Base-by-base conservation (phyloP, 2,329 filamentous ascomycete genomes). In the Nectriaceae sp. region DNA sequence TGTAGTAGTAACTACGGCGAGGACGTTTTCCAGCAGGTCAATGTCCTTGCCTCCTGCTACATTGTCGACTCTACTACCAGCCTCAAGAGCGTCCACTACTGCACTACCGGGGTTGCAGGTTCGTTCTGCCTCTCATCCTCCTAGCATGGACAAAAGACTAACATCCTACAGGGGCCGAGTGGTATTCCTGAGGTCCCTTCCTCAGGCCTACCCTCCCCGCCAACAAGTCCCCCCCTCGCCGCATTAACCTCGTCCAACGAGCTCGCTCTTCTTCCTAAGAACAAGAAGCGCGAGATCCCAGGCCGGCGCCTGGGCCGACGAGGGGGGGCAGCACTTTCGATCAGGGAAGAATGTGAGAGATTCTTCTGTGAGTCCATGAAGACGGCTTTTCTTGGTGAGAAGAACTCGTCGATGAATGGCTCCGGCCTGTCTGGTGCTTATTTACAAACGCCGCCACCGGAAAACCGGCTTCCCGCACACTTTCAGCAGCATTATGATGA, bases 341-440 rank as follows among this genome's bases (percentile, higher is more conserved):
- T 96, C 82, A 91, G 88, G 89, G 91, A 88, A 91, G 91, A 96
- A 90, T 96, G 92, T 96, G 92, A 96, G 91, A 97, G 92, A 82
- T 93, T 96, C 87, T 96, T 96, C 84, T 96, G 92, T 78, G 90
- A 93, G 87, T 87, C 86, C 82, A 89, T 96, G 85, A 88, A 84
- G 77, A 78, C 86, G 78, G 88, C 89, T 79, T 96, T 97, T 85
- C 89, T 88, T 82, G 92, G 90, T 96, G 91, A 95, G 90, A 85
- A 87, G 88, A 85, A 85, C 76, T 73, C 77, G 80, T 82, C 75
- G 72, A 75, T 77, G 78, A 80, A 85, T 84, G 87, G 84, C 87
- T 93, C 89, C 84, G 83, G 88, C 84, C 87, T 88, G 82, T 85
- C 88, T 84, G 86, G 84, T 93, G 84, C 85, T 75, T 67, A 72